Conservation (phyloP, 2,329 filamentous ascomycete genomes). For the Elsinoe australis region DNA sequence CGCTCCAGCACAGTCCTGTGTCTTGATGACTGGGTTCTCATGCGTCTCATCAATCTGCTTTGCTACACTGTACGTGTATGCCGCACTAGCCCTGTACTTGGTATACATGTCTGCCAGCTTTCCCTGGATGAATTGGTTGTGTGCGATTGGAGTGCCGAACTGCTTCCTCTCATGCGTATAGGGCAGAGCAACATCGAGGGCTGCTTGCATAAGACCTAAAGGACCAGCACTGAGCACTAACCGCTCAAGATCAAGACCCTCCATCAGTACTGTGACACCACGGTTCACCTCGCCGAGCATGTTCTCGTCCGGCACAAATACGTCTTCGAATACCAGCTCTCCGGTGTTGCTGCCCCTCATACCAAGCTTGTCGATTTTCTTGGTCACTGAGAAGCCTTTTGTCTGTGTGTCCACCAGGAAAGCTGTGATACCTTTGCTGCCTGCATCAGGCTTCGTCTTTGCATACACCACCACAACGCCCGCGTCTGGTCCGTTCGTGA, state of each 20-base stretch:
- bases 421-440: conserved; percentile 85
- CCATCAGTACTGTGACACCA: conserved; percentile 89
- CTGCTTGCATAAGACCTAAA: conserved; percentile 87
- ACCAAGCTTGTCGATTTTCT: conserved; percentile 94
- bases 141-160: conserved; percentile 77
- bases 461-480: conserved; percentile 91
- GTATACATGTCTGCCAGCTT: conserved; percentile 97
- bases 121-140: conserved; percentile 89
- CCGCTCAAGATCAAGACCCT: conserved; percentile 87
- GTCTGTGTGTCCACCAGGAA: conserved; percentile 73
- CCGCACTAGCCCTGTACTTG: conserved; percentile 72
- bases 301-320: conserved; percentile 79
- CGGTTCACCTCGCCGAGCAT: conserved; percentile 71
- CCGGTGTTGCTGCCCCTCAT: conserved; percentile 97
- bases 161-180: conserved; percentile 86
- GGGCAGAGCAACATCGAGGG: conserved; percentile 76
- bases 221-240: conserved; percentile 87
- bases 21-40: conserved; percentile 50
- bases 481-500: conserved; percentile 95
- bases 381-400: conserved; percentile 73
- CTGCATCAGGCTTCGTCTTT: conserved; percentile 75
- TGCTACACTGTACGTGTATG: conserved; percentile 83
- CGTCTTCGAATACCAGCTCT: conserved; percentile 81
- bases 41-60: conserved; percentile 62
- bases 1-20: conserved; percentile 88